Conservation (phyloP, 2,329 filamentous ascomycete species). For the Rhynchosporium agropyri region DNA sequence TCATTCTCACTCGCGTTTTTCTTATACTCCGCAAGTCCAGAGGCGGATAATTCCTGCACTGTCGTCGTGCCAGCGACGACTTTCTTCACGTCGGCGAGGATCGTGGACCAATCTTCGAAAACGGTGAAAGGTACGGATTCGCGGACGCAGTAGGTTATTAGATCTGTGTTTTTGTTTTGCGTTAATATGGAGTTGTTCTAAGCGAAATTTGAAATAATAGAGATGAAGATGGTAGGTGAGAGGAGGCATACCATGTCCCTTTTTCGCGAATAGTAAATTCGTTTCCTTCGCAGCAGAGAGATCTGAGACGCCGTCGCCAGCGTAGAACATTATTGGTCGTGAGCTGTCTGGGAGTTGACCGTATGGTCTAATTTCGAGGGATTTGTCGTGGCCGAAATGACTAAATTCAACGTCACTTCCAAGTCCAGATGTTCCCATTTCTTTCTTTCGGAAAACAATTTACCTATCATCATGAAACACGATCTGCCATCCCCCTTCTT, state of each 20-base stretch:
- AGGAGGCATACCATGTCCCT: constrained; percentile 69
- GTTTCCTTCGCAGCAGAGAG: constrained; percentile 91
- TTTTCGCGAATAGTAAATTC: constrained; percentile 91
- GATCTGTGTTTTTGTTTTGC: constrained; percentile 56
- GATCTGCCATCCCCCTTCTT: constrained; percentile 85
- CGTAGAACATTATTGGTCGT: constrained; percentile 87
- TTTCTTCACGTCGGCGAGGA: constrained; percentile 73
- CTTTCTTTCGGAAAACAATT: constrained; percentile 29
- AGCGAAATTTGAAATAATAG: background rate
- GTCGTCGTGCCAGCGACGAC: constrained; percentile 74
- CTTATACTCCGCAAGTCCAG: constrained; percentile 39
- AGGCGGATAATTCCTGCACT: constrained; percentile 67
- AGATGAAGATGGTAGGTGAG: constrained; percentile 25
- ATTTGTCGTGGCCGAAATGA: constrained; percentile 95
- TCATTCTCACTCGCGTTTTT: constrained; percentile 20
- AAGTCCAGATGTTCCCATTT: background rate
- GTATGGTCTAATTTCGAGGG: constrained; percentile 86
- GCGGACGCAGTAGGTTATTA: constrained; percentile 83
- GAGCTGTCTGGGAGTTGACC: constrained; percentile 66
- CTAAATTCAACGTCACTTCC: constrained; percentile 24
- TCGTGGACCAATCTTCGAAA: constrained; percentile 82
- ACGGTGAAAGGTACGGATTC: constrained; percentile 85
- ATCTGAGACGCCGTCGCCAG: constrained; percentile 92
- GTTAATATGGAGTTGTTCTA: background rate
- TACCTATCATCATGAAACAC: constrained; percentile 84